Evolutionary conservation across 2,329 filamentous ascomycete genomes (phyloP), one percentile per base, ranked within the genome.

Genomic region (Alternaria viburni): DNA sequence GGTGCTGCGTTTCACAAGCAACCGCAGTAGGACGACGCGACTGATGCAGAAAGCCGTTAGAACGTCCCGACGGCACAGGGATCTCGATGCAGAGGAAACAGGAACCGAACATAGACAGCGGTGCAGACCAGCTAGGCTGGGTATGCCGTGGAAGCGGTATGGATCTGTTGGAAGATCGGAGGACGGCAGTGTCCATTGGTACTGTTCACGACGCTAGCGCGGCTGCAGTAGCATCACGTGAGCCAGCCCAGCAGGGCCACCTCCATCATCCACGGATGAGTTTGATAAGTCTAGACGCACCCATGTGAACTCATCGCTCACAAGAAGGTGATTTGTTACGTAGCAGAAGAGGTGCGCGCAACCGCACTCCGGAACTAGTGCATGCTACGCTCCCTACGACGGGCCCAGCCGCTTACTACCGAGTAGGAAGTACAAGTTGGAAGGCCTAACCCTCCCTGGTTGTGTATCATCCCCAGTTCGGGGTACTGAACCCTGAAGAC

Each of bases 351-450:
- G 5, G 36, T 25, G 13, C 50, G 54, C 56, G 54, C 58, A 30
- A 63, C 66, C 66, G 62, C 67, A 11, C 47, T 57, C 47, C 43
- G 59, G n/a, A n/a, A 44, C 32, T 51, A 28, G 52, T 61, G 17
- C 36, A 54, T 63, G 57, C 57, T 61, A 63, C 54, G 10, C 46
- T 30, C 54, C 25, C 26, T 46, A 43, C 52, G 41, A 60, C 65
- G 56, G 59, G 52, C 30, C 30, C 30, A 32, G 30, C 64, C 59
- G 54, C 43, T 51, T 65, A 56, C 55, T 50, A 46, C 43, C 32
- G n/a, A 26, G 12, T n/a, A 21, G 32, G 57, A 54, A 61, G 51
- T 54, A 64, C 61, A 57, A 15, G 49, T 19, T 54, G 17, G 19
- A 28, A 28, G 43, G 44, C 36, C 17, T 52, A 17, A 15, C 25